These are phyloP conservation scores for Volvox reticuliferus DNA, from an alignment of 139 green algal genomes.

Conservation along the genomic window DNA sequence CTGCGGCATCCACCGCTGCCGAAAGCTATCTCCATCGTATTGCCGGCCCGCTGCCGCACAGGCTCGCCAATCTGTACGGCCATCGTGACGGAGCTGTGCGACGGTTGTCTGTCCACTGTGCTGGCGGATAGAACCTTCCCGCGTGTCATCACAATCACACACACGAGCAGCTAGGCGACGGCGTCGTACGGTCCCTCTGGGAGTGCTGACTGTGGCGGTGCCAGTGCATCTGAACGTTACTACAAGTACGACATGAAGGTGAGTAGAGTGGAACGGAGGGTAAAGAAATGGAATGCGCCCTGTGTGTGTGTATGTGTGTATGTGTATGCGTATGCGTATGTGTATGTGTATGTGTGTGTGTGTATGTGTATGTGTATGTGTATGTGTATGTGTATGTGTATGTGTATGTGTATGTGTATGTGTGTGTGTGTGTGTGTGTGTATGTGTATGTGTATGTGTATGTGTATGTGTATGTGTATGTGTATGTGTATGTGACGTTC, in stretches of 20 bases:
- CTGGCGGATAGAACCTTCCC: constrained; percentile 7
- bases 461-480: too few species aligned
- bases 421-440: too few species aligned
- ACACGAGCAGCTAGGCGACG: too few species aligned
- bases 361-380: too few species aligned
- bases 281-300: neutral
- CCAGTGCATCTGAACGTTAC: neutral
- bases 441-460: too few species aligned
- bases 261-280: neutral
- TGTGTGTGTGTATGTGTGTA: neutral
- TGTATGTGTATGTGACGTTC: too few species aligned
- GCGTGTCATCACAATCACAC: neutral
- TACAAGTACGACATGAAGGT: constrained; percentile 27
- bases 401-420: neutral
- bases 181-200: neutral
- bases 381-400: too few species aligned
- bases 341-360: neutral
- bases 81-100: constrained; percentile 20
- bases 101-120: neutral
- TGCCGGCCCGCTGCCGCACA: too few species aligned
- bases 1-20: too few species aligned
- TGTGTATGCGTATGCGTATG: neutral
- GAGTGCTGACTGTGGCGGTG: neutral
- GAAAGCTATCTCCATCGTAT: neutral
- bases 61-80: constrained; percentile 14